Evolutionary conservation across 78 protist species (phyloP).

Genomic region (Chrysochromulina parva): DNA sequence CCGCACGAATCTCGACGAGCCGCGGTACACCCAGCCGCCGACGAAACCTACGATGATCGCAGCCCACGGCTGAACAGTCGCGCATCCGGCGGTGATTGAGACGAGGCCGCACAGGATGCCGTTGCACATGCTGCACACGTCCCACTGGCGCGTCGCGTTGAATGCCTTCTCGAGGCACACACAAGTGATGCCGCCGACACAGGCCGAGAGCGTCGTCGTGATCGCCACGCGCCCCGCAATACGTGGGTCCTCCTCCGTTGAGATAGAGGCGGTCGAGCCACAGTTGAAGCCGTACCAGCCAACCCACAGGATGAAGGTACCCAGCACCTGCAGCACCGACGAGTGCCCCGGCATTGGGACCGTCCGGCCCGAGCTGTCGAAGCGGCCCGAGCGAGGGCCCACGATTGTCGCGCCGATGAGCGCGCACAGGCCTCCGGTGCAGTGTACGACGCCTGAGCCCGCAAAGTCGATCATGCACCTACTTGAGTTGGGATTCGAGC

Average conservation of each 20-base stretch:
- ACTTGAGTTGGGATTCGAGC: too few species aligned
- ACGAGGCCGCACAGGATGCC: constrained; percentile 61
- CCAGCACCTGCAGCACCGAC: constrained; percentile 62
- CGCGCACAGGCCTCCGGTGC: background rate
- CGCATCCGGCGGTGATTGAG: constrained; percentile 50
- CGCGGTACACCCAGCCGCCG: constrained; percentile 23
- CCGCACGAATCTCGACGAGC: background rate
- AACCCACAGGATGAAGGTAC: constrained; percentile 81
- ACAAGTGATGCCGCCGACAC: background rate
- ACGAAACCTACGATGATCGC: constrained; percentile 49
- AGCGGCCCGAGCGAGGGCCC: constrained; percentile 19
- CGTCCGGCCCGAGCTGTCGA: too few species aligned
- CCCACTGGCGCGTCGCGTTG: background rate
- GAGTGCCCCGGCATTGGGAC: constrained; percentile 61
- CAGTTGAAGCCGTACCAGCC: constrained; percentile 84
- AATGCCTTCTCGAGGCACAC: background rate
- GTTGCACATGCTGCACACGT: constrained; percentile 29
- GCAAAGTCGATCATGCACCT: constrained; percentile 45
- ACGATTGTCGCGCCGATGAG: constrained; percentile 39
- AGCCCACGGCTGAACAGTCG: constrained; percentile 47
- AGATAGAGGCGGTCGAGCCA: constrained; percentile 59
- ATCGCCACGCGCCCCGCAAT: background rate
- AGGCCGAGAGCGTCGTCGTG: constrained; percentile 2
- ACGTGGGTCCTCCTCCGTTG: too few species aligned
- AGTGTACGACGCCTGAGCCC: constrained; percentile 36